Conservation (phyloP, 2,329 filamentous ascomycete species). For the Tolypocladium endophyticum region DNA sequence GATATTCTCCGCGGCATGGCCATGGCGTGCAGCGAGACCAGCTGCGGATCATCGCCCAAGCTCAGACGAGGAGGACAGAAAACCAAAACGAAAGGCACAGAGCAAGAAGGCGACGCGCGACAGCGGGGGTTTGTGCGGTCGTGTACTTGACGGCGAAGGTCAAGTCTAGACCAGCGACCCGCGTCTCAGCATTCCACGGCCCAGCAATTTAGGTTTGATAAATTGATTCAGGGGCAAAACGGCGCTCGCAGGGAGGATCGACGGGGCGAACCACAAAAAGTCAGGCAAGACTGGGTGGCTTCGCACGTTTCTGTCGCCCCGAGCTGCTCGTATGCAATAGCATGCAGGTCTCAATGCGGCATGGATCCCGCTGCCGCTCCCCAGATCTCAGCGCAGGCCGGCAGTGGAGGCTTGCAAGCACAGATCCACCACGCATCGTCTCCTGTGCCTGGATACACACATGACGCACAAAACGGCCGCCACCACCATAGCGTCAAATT, state of each 20-base stretch:
- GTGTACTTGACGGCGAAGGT: not conserved
- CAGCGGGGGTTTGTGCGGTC: not conserved
- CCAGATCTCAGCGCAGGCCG: not conserved
- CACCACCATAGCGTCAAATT: constrained; percentile 1
- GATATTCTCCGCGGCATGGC: constrained; percentile 12
- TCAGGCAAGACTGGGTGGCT: not conserved
- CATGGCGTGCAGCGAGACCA: constrained; percentile 6
- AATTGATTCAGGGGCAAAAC: not conserved
- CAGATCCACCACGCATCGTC: not conserved
- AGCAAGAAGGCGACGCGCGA: not conserved
- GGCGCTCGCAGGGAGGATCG: not conserved
- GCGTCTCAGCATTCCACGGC: not conserved
- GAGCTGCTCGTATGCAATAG: not conserved
- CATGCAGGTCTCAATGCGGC: not conserved
- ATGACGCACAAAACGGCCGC: constrained; percentile 16
- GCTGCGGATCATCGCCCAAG: not conserved
- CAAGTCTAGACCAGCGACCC: not conserved
- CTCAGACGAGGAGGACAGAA: not conserved
- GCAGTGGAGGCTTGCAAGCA: not conserved
- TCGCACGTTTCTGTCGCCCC: not conserved
- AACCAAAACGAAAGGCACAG: not conserved
- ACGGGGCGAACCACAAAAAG: not conserved
- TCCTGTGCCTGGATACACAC: constrained; percentile 7
- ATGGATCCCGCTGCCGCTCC: not conserved
- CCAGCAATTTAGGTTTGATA: too few species aligned